phyloP scores from a whole-genome alignment of 2,329 filamentous ascomycete genomes.

The Aureobasidium lini region DNA sequence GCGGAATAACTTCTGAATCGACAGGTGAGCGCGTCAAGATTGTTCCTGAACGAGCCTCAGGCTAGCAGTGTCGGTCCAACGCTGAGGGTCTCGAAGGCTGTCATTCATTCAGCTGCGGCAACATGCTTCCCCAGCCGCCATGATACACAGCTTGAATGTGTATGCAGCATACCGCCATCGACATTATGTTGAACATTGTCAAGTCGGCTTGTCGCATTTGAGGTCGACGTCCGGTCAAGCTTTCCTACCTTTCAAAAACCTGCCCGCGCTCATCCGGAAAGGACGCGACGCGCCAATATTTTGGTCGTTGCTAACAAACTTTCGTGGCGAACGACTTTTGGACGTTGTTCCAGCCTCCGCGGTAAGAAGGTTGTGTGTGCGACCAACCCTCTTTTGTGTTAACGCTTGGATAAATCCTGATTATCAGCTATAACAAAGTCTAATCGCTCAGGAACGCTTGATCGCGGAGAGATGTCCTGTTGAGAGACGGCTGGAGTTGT shows the following conservation, averaged over 20 bases:
- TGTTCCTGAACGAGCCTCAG: too few relatives aligned
- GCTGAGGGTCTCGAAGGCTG: too few relatives aligned
- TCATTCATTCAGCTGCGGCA: too few relatives aligned
- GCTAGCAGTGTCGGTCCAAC: too few relatives aligned
- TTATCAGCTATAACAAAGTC: background rate
- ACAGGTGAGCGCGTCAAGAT: too few relatives aligned
- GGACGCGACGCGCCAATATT: slow-evolving; percentile 4
- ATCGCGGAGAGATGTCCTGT: background rate
- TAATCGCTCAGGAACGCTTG: background rate
- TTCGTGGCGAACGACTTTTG: background rate
- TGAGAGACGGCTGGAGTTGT: background rate
- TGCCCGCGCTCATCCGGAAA: background rate
- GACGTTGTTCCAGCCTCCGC: background rate
- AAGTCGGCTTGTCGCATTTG: background rate
- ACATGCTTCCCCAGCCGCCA: background rate
- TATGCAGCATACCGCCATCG: background rate
- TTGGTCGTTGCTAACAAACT: background rate
- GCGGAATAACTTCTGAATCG: too few relatives aligned
- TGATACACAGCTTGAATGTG: background rate
- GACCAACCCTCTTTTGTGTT: background rate
- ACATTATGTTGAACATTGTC: background rate
- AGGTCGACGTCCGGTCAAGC: background rate
- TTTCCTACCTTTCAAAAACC: background rate
- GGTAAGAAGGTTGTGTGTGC: background rate
- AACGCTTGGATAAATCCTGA: background rate